These are phyloP conservation scores for Mercurialis annua DNA, from an alignment of 345 rosid species.

Conservation along the genomic window DNA sequence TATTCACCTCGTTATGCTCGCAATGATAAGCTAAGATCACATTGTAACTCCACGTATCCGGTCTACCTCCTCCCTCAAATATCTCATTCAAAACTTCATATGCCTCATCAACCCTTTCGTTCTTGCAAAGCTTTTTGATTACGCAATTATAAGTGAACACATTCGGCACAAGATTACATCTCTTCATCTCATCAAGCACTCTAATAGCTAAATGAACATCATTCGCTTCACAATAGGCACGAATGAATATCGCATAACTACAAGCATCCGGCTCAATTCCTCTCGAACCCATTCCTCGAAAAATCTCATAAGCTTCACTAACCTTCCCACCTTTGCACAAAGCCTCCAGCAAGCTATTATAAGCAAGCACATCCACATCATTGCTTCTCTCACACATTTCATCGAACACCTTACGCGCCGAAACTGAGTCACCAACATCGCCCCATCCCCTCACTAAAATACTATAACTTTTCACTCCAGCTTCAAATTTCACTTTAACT, in stretches of 20 bases:
- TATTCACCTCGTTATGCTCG: slow-evolving; percentile 68
- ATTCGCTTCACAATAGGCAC: slow-evolving; percentile 53
- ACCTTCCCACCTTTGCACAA: slow-evolving; percentile 62
- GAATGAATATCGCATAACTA: slow-evolving; percentile 62
- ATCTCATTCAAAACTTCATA: slow-evolving; percentile 66
- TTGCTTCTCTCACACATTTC: slow-evolving; percentile 52
- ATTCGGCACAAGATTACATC: slow-evolving; percentile 61
- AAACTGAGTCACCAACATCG: slow-evolving; percentile 34
- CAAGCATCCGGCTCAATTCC: slow-evolving; percentile 62
- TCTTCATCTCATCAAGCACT: slow-evolving; percentile 72
- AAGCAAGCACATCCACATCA: slow-evolving; percentile 54
- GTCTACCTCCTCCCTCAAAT: slow-evolving; percentile 45
- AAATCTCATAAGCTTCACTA: slow-evolving; percentile 57
- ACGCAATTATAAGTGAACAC: slow-evolving; percentile 76
- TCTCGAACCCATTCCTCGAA: slow-evolving; percentile 48
- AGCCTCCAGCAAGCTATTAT: slow-evolving; percentile 67
- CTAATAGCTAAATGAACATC: slow-evolving; percentile 63
- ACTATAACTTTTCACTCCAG: slow-evolving; percentile 56
- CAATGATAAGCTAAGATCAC: slow-evolving; percentile 71
- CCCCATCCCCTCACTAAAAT: slow-evolving; percentile 65
- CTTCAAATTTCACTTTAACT: slow-evolving; percentile 34
- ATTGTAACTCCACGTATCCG: slow-evolving; percentile 86
- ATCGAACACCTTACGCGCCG: slow-evolving; percentile 68
- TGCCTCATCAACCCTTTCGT: slow-evolving; percentile 64
- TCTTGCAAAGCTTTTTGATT: slow-evolving; percentile 66